Percentiles rank a stretch among this genome's conserved stretches.
These are phyloP conservation scores for Lipomyces chichibuensis DNA, from an alignment of 805 yeast species.

Conservation along the genomic window DNA sequence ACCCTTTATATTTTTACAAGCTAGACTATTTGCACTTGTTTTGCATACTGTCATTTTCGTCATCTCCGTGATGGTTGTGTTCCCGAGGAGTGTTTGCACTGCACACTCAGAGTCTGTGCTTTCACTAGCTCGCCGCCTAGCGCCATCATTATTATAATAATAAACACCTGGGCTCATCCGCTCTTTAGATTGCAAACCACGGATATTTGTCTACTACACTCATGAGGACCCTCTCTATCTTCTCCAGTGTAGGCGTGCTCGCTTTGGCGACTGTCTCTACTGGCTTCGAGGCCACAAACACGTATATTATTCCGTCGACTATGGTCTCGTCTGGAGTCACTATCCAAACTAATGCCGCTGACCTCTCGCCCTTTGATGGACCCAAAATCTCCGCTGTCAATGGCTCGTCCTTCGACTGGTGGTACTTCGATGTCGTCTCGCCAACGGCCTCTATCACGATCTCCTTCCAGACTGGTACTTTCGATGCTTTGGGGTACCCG, in stretches of 20 bases:
- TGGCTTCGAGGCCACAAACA: not conserved
- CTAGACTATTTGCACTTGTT: not conserved
- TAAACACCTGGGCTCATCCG: not conserved
- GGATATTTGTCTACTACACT: not conserved
- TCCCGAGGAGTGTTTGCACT: too few species aligned
- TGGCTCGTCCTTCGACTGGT: conserved; percentile 20
- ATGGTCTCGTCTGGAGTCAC: not conserved
- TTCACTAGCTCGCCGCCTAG: not conserved
- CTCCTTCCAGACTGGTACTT: conserved; percentile 12
- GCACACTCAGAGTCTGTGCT: not conserved
- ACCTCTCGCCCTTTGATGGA: conserved; percentile 7
- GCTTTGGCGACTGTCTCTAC: not conserved
- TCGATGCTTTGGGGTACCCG: conserved; percentile 11
- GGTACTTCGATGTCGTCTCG: conserved; percentile 25
- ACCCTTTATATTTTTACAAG: not conserved
- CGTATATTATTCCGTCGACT: not conserved
- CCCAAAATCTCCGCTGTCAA: conserved; percentile 14
- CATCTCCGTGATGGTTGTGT: too few species aligned
- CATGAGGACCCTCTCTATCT: not conserved
- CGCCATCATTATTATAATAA: not conserved
- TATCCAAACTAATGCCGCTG: not conserved
- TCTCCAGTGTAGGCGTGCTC: not conserved
- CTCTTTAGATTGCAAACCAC: not conserved
- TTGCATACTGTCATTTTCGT: not conserved
- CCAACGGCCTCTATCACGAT: conserved; percentile 9